These are phyloP conservation scores for Lolium rigidum DNA, from an alignment of 176 grass and related monocot species.

Conservation along the genomic window DNA sequence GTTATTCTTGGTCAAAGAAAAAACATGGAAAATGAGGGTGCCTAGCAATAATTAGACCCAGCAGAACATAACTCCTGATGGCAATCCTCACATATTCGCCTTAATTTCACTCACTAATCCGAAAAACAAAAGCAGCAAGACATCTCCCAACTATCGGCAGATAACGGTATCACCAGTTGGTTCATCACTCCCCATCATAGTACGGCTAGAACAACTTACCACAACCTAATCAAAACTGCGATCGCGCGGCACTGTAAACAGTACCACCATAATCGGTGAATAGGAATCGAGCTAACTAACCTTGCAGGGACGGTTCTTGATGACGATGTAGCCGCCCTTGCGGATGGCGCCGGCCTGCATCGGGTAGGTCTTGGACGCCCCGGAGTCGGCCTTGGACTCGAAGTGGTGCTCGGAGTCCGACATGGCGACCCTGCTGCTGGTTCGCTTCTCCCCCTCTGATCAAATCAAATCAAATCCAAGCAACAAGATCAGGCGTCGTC, in stretches of 20 bases:
- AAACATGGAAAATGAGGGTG: too few relatives aligned
- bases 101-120: not conserved
- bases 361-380: slow-evolving; percentile 93
- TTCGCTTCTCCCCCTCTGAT: slow-evolving; percentile 21
- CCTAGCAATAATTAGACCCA: not conserved
- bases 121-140: not conserved
- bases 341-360: slow-evolving; percentile 96
- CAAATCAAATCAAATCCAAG: not conserved
- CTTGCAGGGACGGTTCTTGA: slow-evolving; percentile 95
- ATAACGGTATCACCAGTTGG: not conserved
- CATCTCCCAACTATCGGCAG: not conserved
- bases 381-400: slow-evolving; percentile 90
- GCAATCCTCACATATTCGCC: not conserved
- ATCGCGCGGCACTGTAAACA: not conserved
- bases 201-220: not conserved
- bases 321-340: slow-evolving; percentile 88
- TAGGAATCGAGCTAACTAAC: slow-evolving; percentile 35
- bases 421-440: slow-evolving; percentile 44
- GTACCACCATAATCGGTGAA: not conserved
- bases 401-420: slow-evolving; percentile 93
- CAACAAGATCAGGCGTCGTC: not conserved
- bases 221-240: not conserved
- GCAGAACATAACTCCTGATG: not conserved
- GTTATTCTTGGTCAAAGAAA: too few relatives aligned
- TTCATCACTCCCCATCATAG: not conserved